Evolutionary conservation across 495 filamentous ascomycete genomes (phyloP).

Genomic region (Xanthoparmelia taractica): DNA sequence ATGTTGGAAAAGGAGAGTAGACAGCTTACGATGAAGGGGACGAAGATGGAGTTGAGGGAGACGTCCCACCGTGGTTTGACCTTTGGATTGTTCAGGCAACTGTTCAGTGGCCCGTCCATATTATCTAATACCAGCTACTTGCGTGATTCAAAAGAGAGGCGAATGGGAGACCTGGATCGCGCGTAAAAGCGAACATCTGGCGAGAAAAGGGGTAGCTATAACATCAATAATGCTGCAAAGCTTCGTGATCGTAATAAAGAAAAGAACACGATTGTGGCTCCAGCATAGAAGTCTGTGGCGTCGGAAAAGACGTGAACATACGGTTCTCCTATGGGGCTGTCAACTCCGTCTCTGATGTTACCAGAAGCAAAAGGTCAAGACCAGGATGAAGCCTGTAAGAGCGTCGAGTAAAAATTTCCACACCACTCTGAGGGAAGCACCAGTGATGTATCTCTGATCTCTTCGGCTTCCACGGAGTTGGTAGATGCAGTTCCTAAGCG

Average conservation of each 20-base stretch:
- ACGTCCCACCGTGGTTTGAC: constrained; percentile 20
- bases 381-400: neutral
- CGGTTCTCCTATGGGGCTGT: neutral
- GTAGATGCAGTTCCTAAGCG: neutral
- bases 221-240: constrained; percentile 22
- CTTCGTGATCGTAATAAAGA: neutral
- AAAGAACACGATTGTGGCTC: neutral
- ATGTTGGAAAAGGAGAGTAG: constrained; percentile 53
- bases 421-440: neutral
- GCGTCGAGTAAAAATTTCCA: neutral
- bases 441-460: neutral
- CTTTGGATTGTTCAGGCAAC: neutral
- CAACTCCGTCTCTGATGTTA: neutral
- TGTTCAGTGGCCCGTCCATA: no score
- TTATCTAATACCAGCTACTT: constrained; percentile 7
- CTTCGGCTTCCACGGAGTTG: neutral
- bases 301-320: neutral
- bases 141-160: constrained; percentile 18
- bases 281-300: neutral
- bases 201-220: constrained; percentile 33
- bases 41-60: constrained; percentile 49
- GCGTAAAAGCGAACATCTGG: constrained; percentile 35
- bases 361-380: neutral
- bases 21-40: constrained; percentile 46
- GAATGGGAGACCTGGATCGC: constrained; percentile 33